Conservation (phyloP, 2,329 filamentous ascomycete genomes). For the Hysterium pulicare region DNA sequence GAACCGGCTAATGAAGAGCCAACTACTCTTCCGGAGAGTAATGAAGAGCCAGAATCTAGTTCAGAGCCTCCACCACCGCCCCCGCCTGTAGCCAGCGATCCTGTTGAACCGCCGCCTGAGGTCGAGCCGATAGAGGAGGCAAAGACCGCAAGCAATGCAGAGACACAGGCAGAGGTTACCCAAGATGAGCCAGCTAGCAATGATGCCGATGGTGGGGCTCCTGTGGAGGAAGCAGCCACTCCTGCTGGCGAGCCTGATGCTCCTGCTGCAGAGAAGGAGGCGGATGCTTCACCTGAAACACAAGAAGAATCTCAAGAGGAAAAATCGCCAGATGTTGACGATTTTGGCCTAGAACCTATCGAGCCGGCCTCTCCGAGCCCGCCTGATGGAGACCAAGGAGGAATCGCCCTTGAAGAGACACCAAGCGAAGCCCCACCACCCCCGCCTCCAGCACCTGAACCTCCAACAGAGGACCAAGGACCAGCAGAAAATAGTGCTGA, state of each 20-base stretch:
- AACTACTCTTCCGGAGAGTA: slow-evolving; percentile 4
- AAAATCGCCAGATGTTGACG: slow-evolving; percentile 4
- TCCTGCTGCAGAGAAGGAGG: not conserved
- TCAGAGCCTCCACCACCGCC: slow-evolving; percentile 3
- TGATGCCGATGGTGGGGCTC: not conserved
- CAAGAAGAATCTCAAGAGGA: slow-evolving; percentile 7
- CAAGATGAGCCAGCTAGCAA: slow-evolving; percentile 21
- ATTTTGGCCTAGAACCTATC: slow-evolving; percentile 1
- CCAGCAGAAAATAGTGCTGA: not conserved
- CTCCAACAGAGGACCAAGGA: not conserved
- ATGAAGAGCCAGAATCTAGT: slow-evolving; percentile 5
- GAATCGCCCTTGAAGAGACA: slow-evolving; percentile 8
- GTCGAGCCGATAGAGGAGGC: slow-evolving; percentile 6
- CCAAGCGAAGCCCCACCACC: not conserved
- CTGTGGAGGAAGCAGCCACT: not conserved
- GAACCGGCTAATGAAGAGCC: slow-evolving; percentile 7
- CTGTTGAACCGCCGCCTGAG: slow-evolving; percentile 4
- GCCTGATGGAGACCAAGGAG: slow-evolving; percentile 5
- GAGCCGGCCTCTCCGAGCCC: slow-evolving; percentile 2
- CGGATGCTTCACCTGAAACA: slow-evolving; percentile 4
- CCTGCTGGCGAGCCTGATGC: too few species aligned
- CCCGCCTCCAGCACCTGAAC: not conserved
- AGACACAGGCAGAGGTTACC: not conserved
- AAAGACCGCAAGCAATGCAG: slow-evolving; percentile 11
- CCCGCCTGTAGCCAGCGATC: slow-evolving; percentile 4